Evolutionary conservation across 1,139 yeast species (phyloP), one percentile per base, ranked within the genome.

Genomic region (Lodderomyces jiufengensis): DNA sequence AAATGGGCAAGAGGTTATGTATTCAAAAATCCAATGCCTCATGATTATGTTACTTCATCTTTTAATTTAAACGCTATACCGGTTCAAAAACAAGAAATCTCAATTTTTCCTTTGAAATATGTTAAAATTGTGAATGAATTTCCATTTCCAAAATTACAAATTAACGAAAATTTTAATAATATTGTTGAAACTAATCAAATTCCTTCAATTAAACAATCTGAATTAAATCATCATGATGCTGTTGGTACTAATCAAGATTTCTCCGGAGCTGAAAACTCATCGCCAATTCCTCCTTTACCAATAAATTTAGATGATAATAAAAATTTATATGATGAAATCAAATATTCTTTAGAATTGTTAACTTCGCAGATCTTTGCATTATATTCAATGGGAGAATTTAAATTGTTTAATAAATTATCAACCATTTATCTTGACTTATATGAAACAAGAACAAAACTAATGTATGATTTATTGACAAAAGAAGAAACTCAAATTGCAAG

Each of bases 1-100:
- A 74, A 74, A 42, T 86, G 95, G 95, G 88, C 81, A 25, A 71
- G 95, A 50, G 95, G 90, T 13, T 85, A 86, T 55, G 70, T 76
- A 4, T 65, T 78, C 29, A 51, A 73, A 31, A 73, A 75, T 45
- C 87, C 90, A 4, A 63, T 78, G 41, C 92, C 92, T 2, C 72
- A 76, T 32, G 86, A 81, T 52, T 82, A 78, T 55, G 73, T 82
- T 37, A 71, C 78, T 30, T 76, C 78, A 16, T 70, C 82, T 2
- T 73, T 77, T 26, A 76, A 76, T 45, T 64, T 78, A 50, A 84
- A 80, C 40, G 76, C 75, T 39, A 61, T 83, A 38, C 86, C 87
- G 1, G 79, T 73, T 27, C 61, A 66, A 36, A 70, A 70, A 36
- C 57, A 70, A 32, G 60, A 63, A 20, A 64, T 80, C 23, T 80